These are phyloP conservation scores for Pythium grandisporangium DNA, from an alignment of 352 stramenopile genomes.

Conservation along the genomic window DNA sequence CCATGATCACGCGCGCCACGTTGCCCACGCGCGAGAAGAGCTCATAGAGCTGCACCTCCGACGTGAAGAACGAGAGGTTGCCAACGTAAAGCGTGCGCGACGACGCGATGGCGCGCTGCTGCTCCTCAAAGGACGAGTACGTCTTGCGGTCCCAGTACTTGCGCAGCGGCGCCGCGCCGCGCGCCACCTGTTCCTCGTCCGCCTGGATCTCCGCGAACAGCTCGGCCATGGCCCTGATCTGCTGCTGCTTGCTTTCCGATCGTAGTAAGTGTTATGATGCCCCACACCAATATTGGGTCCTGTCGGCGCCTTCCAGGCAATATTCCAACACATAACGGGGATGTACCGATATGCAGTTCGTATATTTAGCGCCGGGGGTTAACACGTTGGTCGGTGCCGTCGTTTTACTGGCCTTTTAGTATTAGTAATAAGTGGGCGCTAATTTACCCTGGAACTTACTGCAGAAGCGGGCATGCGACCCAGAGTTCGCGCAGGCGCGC, in stretches of 20 bases:
- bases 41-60: conserved; percentile 91
- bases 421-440: too few species aligned
- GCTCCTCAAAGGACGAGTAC: conserved; percentile 87
- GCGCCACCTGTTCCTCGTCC: conserved; percentile 59
- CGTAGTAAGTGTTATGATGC: too few species aligned
- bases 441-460: too few species aligned
- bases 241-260: too few species aligned
- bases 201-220: conserved; percentile 49
- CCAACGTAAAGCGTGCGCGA: conserved; percentile 95
- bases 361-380: too few species aligned
- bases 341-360: too few species aligned
- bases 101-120: conserved; percentile 88
- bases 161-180: conserved; percentile 46
- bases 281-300: too few species aligned
- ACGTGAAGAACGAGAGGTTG: conserved; percentile 97
- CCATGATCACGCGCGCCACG: conserved; percentile 93
- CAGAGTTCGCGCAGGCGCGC: conserved; percentile 23
- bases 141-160: conserved; percentile 95
- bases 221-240: conserved; percentile 40
- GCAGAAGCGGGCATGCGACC: too few species aligned
- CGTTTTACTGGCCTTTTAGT: too few species aligned
- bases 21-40: conserved; percentile 91
- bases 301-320: too few species aligned
- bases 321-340: conserved; percentile 2
- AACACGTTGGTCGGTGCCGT: too few species aligned